phyloP scores from a whole-genome alignment of 257 asterid genomes.

The Perilla frutescens region DNA sequence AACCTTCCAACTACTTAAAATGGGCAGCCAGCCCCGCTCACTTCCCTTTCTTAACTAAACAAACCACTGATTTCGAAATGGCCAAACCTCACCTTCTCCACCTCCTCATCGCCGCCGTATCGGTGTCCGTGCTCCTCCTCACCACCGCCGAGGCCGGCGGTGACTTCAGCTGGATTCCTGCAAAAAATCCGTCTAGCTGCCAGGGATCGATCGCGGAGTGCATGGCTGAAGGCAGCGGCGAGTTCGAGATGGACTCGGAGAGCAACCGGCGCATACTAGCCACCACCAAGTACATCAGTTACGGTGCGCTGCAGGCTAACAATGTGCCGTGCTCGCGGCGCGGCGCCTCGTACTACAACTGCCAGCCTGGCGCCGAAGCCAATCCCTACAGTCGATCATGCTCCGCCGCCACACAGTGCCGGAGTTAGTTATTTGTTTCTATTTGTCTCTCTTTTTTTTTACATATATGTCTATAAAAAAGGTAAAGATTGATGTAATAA shows the following conservation, averaged over 20 bases:
- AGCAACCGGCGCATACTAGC: constrained; percentile 71
- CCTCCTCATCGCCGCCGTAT: constrained; percentile 49
- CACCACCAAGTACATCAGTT: constrained; percentile 74
- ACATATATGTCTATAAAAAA: constrained; percentile 25
- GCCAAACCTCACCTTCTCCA: constrained; percentile 35
- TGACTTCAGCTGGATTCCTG: constrained; percentile 48
- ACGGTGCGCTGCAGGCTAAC: constrained; percentile 85
- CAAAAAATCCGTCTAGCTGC: constrained; percentile 40
- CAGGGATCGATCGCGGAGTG: constrained; percentile 57
- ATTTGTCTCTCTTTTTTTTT: constrained; percentile 1
- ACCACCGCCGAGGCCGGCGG: constrained; percentile 45
- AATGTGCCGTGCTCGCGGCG: constrained; percentile 71
- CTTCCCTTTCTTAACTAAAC: constrained; percentile 26
- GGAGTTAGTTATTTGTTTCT: constrained; percentile 44
- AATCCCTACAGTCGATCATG: constrained; percentile 84
- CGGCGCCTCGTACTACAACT: constrained; percentile 94
- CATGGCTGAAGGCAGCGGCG: constrained; percentile 50
- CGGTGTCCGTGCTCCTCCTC: constrained; percentile 37
- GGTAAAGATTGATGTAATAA: constrained; percentile 36
- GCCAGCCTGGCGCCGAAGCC: constrained; percentile 76
- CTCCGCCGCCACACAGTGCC: constrained; percentile 78
- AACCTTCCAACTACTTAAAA: constrained; percentile 35
- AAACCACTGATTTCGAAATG: constrained; percentile 32
- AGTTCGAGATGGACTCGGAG: constrained; percentile 69
- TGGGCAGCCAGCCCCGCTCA: constrained; percentile 40